Evolutionary conservation across 2,329 filamentous ascomycete species (phyloP).

Genomic region (Paraphoma sp.): DNA sequence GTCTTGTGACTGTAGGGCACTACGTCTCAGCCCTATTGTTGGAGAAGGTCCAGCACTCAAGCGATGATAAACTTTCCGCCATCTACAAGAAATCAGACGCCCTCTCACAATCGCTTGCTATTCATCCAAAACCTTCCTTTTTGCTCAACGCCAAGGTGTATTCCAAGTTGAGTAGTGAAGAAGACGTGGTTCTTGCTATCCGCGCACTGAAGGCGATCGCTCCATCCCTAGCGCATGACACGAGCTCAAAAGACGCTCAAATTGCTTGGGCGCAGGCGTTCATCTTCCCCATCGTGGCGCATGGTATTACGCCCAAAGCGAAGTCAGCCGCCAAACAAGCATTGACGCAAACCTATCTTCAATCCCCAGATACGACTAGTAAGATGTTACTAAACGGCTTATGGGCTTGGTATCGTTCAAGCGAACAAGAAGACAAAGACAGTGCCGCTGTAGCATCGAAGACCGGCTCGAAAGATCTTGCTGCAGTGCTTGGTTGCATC

Average conservation of each 20-base stretch:
- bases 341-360: conserved; percentile 70
- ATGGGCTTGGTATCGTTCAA: conserved; percentile 77
- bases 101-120: conserved; percentile 68
- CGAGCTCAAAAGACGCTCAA: conserved; percentile 55
- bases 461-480: conserved; percentile 68
- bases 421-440: conserved; percentile 79
- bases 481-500: conserved; percentile 66
- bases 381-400: conserved; percentile 72
- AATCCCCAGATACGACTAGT: conserved; percentile 64
- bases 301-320: conserved; percentile 65
- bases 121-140: conserved; percentile 85
- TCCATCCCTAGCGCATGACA: conserved; percentile 59
- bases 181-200: conserved; percentile 80
- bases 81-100: conserved; percentile 69
- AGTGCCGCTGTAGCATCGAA: conserved; percentile 71
- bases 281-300: conserved; percentile 76
- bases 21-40: conserved; percentile 71
- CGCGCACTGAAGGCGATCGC: conserved; percentile 72
- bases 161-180: conserved; percentile 74
- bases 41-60: conserved; percentile 60
- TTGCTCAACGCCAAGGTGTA: conserved; percentile 85
- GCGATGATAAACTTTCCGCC: conserved; percentile 62
- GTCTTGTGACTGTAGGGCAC: conserved; percentile 80
- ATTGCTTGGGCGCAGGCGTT: conserved; percentile 83
- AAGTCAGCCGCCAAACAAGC: conserved; percentile 68